A percentile compares a stretch with the other conserved stretches of the same genome.
These are phyloP conservation scores for Hanseniaspora uvarum DNA, from an alignment of 1,139 yeast species.

Conservation along the genomic window DNA sequence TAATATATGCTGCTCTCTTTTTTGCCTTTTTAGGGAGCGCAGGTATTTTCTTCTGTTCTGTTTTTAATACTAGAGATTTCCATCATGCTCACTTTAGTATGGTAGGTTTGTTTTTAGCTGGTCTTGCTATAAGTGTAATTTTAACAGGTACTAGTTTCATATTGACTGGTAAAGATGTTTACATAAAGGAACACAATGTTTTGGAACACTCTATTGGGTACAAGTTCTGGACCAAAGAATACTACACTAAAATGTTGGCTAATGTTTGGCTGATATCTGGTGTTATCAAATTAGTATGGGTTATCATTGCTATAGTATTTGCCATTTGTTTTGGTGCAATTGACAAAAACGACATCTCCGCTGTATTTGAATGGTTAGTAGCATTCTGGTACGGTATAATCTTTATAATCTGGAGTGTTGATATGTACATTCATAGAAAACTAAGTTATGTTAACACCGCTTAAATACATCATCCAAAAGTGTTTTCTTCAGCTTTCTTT, in stretches of 20 bases:
- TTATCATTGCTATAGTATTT: constrained; percentile 53
- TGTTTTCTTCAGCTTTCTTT: too few species aligned
- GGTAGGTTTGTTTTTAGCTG: constrained; percentile 66
- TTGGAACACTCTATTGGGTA: constrained; percentile 5
- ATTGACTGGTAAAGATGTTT: constrained; percentile 50
- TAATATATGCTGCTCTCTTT: constrained; percentile 30
- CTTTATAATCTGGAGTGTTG: constrained; percentile 55
- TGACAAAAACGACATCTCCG: constrained; percentile 38
- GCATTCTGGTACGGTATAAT: constrained; percentile 75
- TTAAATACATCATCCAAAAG: background rate
- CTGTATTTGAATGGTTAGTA: constrained; percentile 69
- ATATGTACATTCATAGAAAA: constrained; percentile 27
- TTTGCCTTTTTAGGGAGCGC: constrained; percentile 57
- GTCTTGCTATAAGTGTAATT: constrained; percentile 53
- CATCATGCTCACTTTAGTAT: constrained; percentile 55
- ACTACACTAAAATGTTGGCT: constrained; percentile 26
- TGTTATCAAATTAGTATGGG: constrained; percentile 52
- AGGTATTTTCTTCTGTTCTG: constrained; percentile 64
- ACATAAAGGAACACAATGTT: constrained; percentile 7
- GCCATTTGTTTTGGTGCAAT: constrained; percentile 59
- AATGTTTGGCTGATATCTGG: constrained; percentile 44
- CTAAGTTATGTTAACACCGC: background rate
- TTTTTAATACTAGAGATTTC: constrained; percentile 56
- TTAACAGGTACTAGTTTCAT: constrained; percentile 52
- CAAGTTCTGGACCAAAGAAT: constrained; percentile 17